Base-by-base conservation (phyloP, 352 stramenopile species). In the Pythium folliculosum region DNA sequence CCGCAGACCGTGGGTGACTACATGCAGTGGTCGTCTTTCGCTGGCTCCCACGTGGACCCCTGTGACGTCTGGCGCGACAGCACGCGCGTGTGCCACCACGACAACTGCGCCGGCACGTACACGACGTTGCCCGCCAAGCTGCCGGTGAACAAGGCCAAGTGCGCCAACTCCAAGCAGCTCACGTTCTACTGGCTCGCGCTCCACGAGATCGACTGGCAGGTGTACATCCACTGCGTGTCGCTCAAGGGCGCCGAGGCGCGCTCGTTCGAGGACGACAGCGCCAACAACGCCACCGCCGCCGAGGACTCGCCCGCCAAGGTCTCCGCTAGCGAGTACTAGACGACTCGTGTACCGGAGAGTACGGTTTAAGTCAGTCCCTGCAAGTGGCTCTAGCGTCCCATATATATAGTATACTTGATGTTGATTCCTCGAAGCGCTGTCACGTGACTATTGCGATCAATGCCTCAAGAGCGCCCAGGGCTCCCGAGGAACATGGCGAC, bases 1-100 rank as follows among this genome's bases (percentile, higher is more conserved):
- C 1, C 25, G 12, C 40, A 65, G 47, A 17, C 35, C 17, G 44
- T 76, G 19, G 59, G 59, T 1, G 70, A 72, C 48, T 22, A 69
- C 23, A 64, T 76, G n/a, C 45, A 76, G 56, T 75, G 69, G 69
- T 65, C 67, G 47, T 35, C 51, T 35, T 70, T 77, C 23, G 63
- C 70, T 12, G 25, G 55, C n/a, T 73, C 65, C 0, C 70, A 76
- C 60, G 48, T 68, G 17, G 73, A 69, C n/a, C 73, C 69, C 49
- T 72, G 63, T 49, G 69, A 80, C 62, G 49, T 77, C 37, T 80
- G 73, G 70, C 77, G 65, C 63, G 70, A 77, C 70, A 69, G 71
- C 48, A 77, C 44, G 32, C 66, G 57, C 25, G 65, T 70, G 14
- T 77, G 70, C 51, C 53, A 77, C 32, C 60, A 77, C 35, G 60